Evolutionary conservation across 2,329 filamentous ascomycete genomes (phyloP), one percentile per base, ranked within the genome.

Genomic region (Aplosporella prunicola): DNA sequence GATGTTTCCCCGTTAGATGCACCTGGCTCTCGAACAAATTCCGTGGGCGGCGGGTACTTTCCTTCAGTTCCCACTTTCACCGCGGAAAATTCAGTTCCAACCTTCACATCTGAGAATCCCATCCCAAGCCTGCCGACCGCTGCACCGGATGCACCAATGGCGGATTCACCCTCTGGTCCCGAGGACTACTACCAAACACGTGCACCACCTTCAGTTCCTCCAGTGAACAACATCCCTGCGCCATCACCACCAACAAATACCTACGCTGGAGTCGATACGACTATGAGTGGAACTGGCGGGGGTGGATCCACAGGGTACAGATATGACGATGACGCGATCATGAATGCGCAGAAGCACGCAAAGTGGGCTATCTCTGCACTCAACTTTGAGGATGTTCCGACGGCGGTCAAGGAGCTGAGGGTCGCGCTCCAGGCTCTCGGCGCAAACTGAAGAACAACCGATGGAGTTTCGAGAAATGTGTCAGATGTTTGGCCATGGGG

Each of bases 321-420:
- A 4, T 67, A 62, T 9, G 85, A 94, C 45, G 80, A 87, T 46
- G 66, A 71, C 42, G 69, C 81, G 0, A 80, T 95, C 23, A 67
- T 76, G 23, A 74, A 79, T 49, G 89, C 91, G 4, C 87, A 94
- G 58, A 98, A 96, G 57, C 91, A 96, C 63, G 88, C 89, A 2
- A 87, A 86, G 51, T 98, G 86, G 85, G 91, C 91, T 0, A 93
- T 96, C 27, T 95, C 88, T 9, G 91, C 91, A 0, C 64, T 98
- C 32, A 94, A 95, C 51, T 98, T 98, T 60, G 91, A 98, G 49
- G 91, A 98, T 56, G 82, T 93, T 2, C 71, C 80, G 1, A 98
- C 91, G 0, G 91, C 91, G 0, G 79, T 96, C 4, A 79, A 80
- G 51, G 88, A 98, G 55, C 59, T 98, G 44, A 75, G 76, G 35